These are phyloP conservation scores for Dimocarpus longan DNA, from an alignment of 345 rosid species.

Conservation along the genomic window DNA sequence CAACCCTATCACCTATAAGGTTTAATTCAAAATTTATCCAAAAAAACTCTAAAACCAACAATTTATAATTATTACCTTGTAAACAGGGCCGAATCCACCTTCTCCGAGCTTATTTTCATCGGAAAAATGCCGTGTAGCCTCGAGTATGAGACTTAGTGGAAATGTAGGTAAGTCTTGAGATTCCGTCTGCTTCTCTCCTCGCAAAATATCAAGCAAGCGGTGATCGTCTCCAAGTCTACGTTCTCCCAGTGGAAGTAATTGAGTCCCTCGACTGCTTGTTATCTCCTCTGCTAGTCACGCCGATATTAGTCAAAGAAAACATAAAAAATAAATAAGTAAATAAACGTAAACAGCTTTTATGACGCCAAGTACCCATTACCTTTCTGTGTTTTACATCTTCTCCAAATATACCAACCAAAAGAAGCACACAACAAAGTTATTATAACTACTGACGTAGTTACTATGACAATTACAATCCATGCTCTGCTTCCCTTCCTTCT, in stretches of 20 bases:
- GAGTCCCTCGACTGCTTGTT: background rate
- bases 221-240: background rate
- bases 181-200: constrained; percentile 4
- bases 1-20: background rate
- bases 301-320: background rate
- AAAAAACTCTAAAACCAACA: background rate
- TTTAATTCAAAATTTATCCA: background rate
- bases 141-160: constrained; percentile 8
- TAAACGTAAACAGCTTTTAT: background rate
- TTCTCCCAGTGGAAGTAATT: background rate
- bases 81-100: constrained; percentile 53
- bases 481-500: background rate
- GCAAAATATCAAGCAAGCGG: background rate
- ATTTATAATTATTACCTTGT: constrained; percentile 29
- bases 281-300: constrained; percentile 1
- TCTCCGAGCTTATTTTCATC: constrained; percentile 43
- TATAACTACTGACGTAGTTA: background rate
- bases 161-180: constrained; percentile 26
- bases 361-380: background rate
- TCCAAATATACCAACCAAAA: background rate
- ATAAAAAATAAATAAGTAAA: no score
- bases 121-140: constrained; percentile 33
- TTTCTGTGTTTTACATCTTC: constrained; percentile 14
- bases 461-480: constrained; percentile 14
- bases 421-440: background rate